A percentile compares a stretch with the other conserved stretches of the same genome.
phyloP scores from a whole-genome alignment of 768 basidiomycete genomes.

The Saitozyma podzolica region DNA sequence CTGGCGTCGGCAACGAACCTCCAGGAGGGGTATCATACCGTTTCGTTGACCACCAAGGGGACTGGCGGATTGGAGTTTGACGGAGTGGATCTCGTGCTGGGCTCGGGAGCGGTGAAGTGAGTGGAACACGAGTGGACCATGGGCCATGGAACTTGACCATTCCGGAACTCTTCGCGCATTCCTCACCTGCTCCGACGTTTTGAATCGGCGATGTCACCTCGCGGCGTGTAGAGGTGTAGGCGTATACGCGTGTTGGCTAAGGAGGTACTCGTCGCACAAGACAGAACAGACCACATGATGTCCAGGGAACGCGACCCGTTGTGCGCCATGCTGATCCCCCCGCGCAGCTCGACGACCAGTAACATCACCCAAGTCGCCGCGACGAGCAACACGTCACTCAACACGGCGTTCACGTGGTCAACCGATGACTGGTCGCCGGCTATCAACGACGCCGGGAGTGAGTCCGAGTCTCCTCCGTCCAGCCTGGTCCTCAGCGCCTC shows the following conservation, averaged over 20 bases:
- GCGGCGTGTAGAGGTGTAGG: no score
- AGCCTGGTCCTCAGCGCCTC: no score
- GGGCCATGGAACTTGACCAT: background rate
- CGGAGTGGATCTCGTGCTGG: background rate
- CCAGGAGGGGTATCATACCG: background rate
- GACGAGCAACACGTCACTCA: background rate
- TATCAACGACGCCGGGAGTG: background rate
- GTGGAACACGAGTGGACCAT: background rate
- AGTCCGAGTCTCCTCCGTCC: no score
- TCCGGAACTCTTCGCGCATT: background rate
- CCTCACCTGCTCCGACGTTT: no score
- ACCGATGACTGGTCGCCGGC: background rate
- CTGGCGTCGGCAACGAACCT: background rate
- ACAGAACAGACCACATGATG: no score
- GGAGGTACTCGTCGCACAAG: no score
- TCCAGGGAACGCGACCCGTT: no score
- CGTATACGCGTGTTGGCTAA: no score
- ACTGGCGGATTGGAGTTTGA: background rate
- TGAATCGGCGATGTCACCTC: no score
- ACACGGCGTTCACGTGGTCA: background rate
- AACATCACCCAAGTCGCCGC: background rate
- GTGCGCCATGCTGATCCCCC: no score
- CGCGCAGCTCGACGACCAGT: background rate
- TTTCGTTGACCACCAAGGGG: background rate
- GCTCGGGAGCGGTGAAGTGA: background rate